Evolutionary conservation across 2,329 filamentous ascomycete genomes (phyloP).

Genomic region (Cadophora malorum): DNA sequence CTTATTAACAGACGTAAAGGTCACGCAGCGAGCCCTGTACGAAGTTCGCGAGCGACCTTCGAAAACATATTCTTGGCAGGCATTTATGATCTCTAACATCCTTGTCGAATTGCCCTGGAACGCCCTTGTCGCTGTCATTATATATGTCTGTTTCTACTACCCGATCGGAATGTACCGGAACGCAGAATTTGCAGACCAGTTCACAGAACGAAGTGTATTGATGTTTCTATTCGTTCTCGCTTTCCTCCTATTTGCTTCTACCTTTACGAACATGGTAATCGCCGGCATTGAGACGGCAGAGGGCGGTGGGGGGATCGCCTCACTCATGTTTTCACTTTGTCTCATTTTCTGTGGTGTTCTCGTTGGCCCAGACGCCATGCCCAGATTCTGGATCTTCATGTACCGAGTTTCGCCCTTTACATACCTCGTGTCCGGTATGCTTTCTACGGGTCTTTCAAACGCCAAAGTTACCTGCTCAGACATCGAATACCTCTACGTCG

Average conservation of each 20-base stretch:
- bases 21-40: too few species aligned
- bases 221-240: slow-evolving; percentile 79
- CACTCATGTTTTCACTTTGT: slow-evolving; percentile 74
- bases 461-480: slow-evolving; percentile 67
- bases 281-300: slow-evolving; percentile 79
- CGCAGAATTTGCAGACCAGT: too few species aligned
- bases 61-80: too few species aligned
- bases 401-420: slow-evolving; percentile 83
- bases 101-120: too few species aligned
- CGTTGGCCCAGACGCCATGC: slow-evolving; percentile 64
- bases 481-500: slow-evolving; percentile 71
- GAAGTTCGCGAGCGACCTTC: too few species aligned
- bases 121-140: too few species aligned
- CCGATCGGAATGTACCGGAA: too few species aligned
- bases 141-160: too few species aligned
- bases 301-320: slow-evolving; percentile 76
- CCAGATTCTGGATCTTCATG: slow-evolving; percentile 84
- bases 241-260: slow-evolving; percentile 82
- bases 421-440: slow-evolving; percentile 78
- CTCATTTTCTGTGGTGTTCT: slow-evolving; percentile 80
- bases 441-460: slow-evolving; percentile 73
- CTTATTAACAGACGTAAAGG: too few species aligned
- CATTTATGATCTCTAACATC: too few species aligned
- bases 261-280: slow-evolving; percentile 81
- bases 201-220: slow-evolving; percentile 71